Evolutionary conservation across 352 stramenopile genomes (phyloP), one percentile per base, ranked within the genome.

Genomic region (Phytophthora citricola): DNA sequence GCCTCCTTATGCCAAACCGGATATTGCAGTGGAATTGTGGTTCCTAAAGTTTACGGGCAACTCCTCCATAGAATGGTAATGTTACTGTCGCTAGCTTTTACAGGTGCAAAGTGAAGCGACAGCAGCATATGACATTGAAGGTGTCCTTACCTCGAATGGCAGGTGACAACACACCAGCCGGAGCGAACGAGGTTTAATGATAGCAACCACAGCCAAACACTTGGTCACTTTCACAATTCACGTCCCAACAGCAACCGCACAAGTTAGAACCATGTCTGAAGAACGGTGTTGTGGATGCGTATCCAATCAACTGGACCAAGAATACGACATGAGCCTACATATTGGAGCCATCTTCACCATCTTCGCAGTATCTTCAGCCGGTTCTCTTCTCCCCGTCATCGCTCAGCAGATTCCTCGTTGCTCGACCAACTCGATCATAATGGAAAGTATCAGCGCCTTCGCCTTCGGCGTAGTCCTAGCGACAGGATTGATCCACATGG

Each of bases 401-500:
- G 58, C 66, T 2, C 66, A 58, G 50, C 66, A 74, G 12, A 63
- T 80, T 7, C 53, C 62, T 17, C 54, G 43, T 9, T 55, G 31
- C 5, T 52, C 17, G 20, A 38, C 62, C 20, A 65, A 76, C 15
- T 63, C 69, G 12, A 62, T 78, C 4, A 27, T 75, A 6, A 74
- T 88, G 53, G 66, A 81, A 36, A 75, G 62, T 32, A 68, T 87
- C 32, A 73, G 81, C 27, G 61, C 78, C 1, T 84, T 90, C 31
- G 73, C 76, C 5, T 83, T 79, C 51, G 84, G 84, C 44, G 80
- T 89, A 3, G 78, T 92, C 39, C 70, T 91, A 34, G 38, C 67
- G 41, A 89, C 81, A 22, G 76, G 75, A 11, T 66, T 90, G n/a
- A 87, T 92, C 39, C 84, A 92, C 59, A 87, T 90, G 70, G 70